Conservation (phyloP, 805 yeast genomes). For the Saccharomycopsis babjevae region DNA sequence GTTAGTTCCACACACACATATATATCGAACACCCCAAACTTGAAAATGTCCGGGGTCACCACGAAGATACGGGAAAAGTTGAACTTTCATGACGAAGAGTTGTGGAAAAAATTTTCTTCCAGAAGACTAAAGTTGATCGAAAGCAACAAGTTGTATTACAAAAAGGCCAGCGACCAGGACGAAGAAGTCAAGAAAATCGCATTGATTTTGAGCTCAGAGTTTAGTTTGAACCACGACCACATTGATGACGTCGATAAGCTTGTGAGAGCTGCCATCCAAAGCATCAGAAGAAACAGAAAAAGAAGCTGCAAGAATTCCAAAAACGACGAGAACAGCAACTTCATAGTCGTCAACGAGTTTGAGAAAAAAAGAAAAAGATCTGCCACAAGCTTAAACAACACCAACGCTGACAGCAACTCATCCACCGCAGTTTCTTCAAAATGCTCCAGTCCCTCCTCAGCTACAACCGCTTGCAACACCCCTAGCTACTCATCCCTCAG, state of each 20-base stretch:
- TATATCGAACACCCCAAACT: neutral
- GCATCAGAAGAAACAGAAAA: constrained; percentile 80
- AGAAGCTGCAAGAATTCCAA: constrained; percentile 30
- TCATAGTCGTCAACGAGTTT: neutral
- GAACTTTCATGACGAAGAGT: constrained; percentile 67
- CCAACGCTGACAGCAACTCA: neutral
- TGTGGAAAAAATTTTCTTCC: constrained; percentile 88
- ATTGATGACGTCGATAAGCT: constrained; percentile 75
- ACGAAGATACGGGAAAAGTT: constrained; percentile 39
- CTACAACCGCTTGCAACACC: neutral
- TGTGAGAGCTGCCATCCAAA: constrained; percentile 88
- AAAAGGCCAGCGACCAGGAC: constrained; percentile 91
- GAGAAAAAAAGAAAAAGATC: constrained; percentile 24
- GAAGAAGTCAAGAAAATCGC: constrained; percentile 73
- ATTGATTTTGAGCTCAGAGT: constrained; percentile 63
- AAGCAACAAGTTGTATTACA: constrained; percentile 41
- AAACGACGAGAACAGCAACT: neutral
- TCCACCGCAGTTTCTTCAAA: neutral
- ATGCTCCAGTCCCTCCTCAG: neutral
- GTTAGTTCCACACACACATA: neutral
- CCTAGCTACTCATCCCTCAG: neutral
- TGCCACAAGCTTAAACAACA: neutral
- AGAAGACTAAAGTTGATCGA: constrained; percentile 80
- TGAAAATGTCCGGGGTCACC: constrained; percentile 28
- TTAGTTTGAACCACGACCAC: constrained; percentile 50